Percentiles rank a stretch among this genome's conserved stretches.
Evolutionary conservation across 805 yeast species (phyloP).

Genomic region (Wickerhamiella domercqiae): DNA sequence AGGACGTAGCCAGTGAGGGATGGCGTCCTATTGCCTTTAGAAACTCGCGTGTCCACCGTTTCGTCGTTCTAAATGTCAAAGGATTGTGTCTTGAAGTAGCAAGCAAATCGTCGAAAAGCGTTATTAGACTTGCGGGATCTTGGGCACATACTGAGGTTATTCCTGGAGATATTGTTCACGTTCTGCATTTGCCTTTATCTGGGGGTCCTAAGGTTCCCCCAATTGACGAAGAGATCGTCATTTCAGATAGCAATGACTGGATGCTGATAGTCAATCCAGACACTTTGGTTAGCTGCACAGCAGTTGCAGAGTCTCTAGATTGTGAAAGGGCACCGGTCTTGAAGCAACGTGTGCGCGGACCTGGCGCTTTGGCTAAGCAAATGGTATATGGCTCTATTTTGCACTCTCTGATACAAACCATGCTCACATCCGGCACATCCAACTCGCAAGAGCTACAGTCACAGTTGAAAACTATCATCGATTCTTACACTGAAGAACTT

Average conservation of each 20-base stretch:
- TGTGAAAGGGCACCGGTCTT: constrained; percentile 64
- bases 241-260: constrained; percentile 41
- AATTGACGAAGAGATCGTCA: constrained; percentile 18
- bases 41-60: constrained; percentile 7
- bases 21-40: constrained; percentile 6
- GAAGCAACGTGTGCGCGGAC: constrained; percentile 38
- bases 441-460: constrained; percentile 7
- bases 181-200: constrained; percentile 15
- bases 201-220: constrained; percentile 3
- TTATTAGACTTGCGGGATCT: constrained; percentile 6
- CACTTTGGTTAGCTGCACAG: constrained; percentile 61
- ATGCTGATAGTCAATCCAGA: constrained; percentile 79
- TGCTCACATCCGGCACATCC: constrained; percentile 22
- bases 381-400: constrained; percentile 69
- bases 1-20: constrained; percentile 7
- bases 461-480: constrained; percentile 20
- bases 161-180: constrained; percentile 21
- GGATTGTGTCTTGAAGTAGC: no score
- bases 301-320: constrained; percentile 56
- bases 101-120: neutral
- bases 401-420: constrained; percentile 55
- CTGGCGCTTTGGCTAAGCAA: constrained; percentile 37
- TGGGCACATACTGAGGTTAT: constrained; percentile 19
- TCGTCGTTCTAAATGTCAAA: constrained; percentile 4
- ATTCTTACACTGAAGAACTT: constrained; percentile 26